Percentiles rank a stretch among this genome's conserved stretches.
Evolutionary conservation across 2,329 filamentous ascomycete genomes (phyloP).

Genomic region (Westerdykella sp.): DNA sequence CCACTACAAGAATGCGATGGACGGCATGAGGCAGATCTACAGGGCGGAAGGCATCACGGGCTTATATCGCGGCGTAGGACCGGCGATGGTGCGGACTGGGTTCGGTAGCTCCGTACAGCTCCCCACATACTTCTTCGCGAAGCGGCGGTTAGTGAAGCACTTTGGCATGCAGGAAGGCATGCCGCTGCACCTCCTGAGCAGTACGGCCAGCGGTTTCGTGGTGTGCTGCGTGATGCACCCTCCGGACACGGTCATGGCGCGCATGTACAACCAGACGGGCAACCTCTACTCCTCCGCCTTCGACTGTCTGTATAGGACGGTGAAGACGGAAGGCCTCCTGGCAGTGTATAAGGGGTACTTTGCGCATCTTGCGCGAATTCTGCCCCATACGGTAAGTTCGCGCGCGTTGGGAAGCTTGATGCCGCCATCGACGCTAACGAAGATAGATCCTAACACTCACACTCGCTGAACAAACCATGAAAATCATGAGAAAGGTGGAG

Average conservation of each 20-base stretch:
- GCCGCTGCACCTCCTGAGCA: slow-evolving; percentile 80
- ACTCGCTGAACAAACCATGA: slow-evolving; percentile 95
- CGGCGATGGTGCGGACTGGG: slow-evolving; percentile 92
- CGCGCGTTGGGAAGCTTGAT: not conserved
- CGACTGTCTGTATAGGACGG: slow-evolving; percentile 85
- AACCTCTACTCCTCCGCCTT: slow-evolving; percentile 93
- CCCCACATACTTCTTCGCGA: slow-evolving; percentile 97
- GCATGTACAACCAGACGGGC: slow-evolving; percentile 97
- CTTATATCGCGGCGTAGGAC: slow-evolving; percentile 82
- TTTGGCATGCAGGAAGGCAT: slow-evolving; percentile 86
- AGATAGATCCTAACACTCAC: slow-evolving; percentile 74
- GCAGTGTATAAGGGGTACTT: slow-evolving; percentile 98
- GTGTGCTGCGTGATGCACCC: slow-evolving; percentile 98
- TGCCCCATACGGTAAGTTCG: slow-evolving; percentile 72
- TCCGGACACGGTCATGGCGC: slow-evolving; percentile 97
- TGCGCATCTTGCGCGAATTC: slow-evolving; percentile 85
- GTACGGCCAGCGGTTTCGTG: slow-evolving; percentile 84
- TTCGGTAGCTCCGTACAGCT: slow-evolving; percentile 95
- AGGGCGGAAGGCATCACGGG: slow-evolving; percentile 68
- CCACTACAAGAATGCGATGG: slow-evolving; percentile 75
- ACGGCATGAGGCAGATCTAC: slow-evolving; percentile 79
- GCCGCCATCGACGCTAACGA: slow-evolving; percentile 11
- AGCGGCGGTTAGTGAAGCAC: slow-evolving; percentile 74
- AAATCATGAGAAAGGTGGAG: slow-evolving; percentile 77
- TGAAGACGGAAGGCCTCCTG: slow-evolving; percentile 82